A percentile compares a stretch with the other conserved stretches of the same genome.
These are phyloP conservation scores for Rhizopus sp. DNA, from an alignment of 371 early-diverging fungal genomes.

Conservation along the genomic window DNA sequence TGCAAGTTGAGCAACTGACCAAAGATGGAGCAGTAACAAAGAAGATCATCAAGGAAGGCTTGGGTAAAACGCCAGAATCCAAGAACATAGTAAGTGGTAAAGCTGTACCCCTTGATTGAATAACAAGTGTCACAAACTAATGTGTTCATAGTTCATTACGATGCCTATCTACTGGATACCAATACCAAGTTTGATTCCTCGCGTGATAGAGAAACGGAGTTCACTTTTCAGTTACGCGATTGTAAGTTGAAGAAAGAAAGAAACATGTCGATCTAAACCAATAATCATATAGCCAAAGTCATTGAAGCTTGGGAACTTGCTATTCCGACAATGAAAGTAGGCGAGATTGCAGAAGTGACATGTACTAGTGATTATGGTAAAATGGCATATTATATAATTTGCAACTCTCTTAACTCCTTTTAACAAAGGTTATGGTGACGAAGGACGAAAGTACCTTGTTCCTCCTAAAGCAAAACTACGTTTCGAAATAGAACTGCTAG, in stretches of 20 bases:
- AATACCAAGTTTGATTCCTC: conserved; percentile 41
- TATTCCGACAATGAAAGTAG: conserved; percentile 61
- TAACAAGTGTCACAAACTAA: neutral
- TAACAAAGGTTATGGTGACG: conserved; percentile 55
- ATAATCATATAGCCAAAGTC: conserved; percentile 39
- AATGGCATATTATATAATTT: neutral
- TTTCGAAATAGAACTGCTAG: conserved; percentile 57
- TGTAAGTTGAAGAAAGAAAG: neutral
- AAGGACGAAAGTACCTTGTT: conserved; percentile 54
- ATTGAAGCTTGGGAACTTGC: conserved; percentile 64
- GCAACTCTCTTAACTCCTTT: neutral
- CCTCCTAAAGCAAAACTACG: conserved; percentile 55
- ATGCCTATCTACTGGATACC: conserved; percentile 24
- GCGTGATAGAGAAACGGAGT: conserved; percentile 23
- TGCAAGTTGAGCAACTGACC: conserved; percentile 20
- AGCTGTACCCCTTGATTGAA: neutral
- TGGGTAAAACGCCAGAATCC: conserved; percentile 22
- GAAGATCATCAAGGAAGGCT: conserved; percentile 33
- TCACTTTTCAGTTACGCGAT: conserved; percentile 15
- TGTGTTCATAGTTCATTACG: conserved; percentile 36
- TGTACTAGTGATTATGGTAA: conserved; percentile 62
- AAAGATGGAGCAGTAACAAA: conserved; percentile 42
- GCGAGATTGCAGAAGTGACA: conserved; percentile 55
- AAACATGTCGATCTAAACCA: neutral
- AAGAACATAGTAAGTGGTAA: conserved; percentile 33